Base-by-base conservation (phyloP, 352 stramenopile species). In the Pythium apleroticum region DNA sequence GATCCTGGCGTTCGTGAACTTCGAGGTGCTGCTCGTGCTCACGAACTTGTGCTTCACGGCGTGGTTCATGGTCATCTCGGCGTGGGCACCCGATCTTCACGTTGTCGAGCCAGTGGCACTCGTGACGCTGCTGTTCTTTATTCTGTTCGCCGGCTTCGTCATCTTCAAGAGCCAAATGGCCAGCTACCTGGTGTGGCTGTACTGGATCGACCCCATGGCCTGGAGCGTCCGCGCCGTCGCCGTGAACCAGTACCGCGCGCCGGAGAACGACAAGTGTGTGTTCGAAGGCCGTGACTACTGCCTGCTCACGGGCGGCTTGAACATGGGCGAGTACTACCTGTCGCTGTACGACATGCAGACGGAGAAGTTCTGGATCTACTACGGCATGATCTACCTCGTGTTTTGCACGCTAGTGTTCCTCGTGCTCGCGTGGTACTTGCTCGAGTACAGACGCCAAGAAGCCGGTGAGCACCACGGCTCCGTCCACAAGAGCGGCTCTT, bases 1-100 rank as follows among this genome's bases (percentile, higher is more conserved):
- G 3, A 50, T 52, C 0, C 1, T 24, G 12, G 37, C 52, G 6
- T 86, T 73, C 52, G 20, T 83, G 31, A 64, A 72, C 56, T 96
- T 87, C 50, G 57, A 91, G 39, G 57, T 76, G 9, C 62, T 90
- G 10, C 73, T 96, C 25, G 71, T 88, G 65, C 39, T 56, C 72
- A 81, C 74, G n/a, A 79, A 73, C 56, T 19, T 81, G 43, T 62
- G 61, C 4, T 72, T 72, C 57, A 25, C 53, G 55, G 64, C 52
- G 50, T 73, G 35, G 55, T 81, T 81, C 61, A 74, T 77, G 39
- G 54, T 74, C 33, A 22, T 84, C 25, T 53, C 73, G 0, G 52
- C 65, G 17, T 25, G 65, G 10, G 30, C 60, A 10, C 57, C 69
- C 3, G 71, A 72, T 46, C 27, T 69, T 10, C 45, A 72, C 33